Conservation (phyloP, 1,284 basidiomycete species). For the Rhizoctonia solani region DNA sequence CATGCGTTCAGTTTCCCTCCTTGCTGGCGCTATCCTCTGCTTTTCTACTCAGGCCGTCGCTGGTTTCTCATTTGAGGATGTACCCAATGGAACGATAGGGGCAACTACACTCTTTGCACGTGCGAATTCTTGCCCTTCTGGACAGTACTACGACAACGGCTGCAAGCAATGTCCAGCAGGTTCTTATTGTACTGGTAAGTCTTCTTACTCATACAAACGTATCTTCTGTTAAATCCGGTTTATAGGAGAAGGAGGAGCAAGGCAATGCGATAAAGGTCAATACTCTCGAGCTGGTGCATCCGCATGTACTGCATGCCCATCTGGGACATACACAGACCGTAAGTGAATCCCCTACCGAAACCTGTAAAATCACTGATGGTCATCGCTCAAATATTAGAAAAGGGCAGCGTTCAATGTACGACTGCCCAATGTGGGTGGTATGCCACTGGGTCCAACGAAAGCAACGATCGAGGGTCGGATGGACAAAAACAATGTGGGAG, state of each 20-base stretch:
- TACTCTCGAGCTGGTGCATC: conserved; percentile 4
- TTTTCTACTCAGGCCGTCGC: conserved; percentile 7
- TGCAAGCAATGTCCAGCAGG: conserved; percentile 10
- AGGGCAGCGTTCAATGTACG: not conserved
- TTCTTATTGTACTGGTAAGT: conserved; percentile 7
- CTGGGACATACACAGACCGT: conserved; percentile 8
- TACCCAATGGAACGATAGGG: not conserved
- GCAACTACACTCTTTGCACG: not conserved
- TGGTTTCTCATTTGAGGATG: not conserved
- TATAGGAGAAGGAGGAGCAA: not conserved
- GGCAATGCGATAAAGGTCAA: conserved; percentile 1
- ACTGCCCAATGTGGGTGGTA: conserved; percentile 20
- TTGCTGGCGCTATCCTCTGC: not conserved
- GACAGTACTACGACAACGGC: conserved; percentile 4
- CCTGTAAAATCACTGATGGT: not conserved
- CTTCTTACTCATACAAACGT: not conserved
- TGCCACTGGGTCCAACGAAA: not conserved
- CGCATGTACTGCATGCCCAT: conserved; percentile 2
- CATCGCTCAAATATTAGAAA: too few species aligned
- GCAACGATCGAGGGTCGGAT: not conserved
- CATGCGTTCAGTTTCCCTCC: conserved; percentile 12
- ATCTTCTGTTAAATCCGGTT: not conserved
- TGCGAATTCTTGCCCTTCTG: conserved; percentile 2
- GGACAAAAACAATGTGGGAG: conserved; percentile 4
- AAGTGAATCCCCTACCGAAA: not conserved